A percentile compares a stretch with the other conserved stretches of the same genome.
Conservation (phyloP, 2,329 filamentous ascomycete genomes). For the Phialophora tarda region DNA sequence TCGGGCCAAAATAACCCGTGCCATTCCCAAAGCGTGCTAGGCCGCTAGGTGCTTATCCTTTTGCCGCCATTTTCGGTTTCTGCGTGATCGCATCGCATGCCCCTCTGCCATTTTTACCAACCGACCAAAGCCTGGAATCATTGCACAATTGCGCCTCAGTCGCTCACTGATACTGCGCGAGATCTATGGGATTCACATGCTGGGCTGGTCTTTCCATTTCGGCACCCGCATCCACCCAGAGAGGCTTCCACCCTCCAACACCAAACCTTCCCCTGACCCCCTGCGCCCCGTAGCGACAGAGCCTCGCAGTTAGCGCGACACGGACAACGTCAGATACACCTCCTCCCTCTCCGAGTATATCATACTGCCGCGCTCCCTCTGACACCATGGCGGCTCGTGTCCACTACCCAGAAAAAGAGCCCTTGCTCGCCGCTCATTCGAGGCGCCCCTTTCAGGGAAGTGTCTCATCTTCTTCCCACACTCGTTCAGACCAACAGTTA, state of each 20-base stretch:
- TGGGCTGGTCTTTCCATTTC: neutral
- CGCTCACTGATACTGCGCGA: neutral
- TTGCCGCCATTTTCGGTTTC: neutral
- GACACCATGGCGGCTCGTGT: constrained; percentile 22
- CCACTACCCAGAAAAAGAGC: constrained; percentile 26
- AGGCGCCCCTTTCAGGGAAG: constrained; percentile 25
- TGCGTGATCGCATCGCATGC: neutral
- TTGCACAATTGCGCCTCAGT: neutral
- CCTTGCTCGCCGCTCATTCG: constrained; percentile 26
- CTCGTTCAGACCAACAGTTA: constrained; percentile 18
- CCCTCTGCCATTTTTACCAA: neutral
- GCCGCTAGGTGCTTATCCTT: neutral
- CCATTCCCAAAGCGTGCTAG: neutral
- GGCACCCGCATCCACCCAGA: neutral
- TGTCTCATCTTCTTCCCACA: constrained; percentile 15
- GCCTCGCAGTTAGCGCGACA: constrained; percentile 25
- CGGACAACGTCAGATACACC: constrained; percentile 25
- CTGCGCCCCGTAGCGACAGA: constrained; percentile 11
- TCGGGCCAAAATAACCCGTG: neutral
- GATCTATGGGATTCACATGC: neutral
- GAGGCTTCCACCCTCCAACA: neutral
- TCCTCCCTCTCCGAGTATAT: constrained; percentile 19
- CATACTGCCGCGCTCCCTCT: constrained; percentile 15
- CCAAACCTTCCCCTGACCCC: constrained; percentile 17
- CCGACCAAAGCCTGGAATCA: neutral